Conservation (phyloP, 257 asterid genomes). For the Anisodus acutangulus region DNA sequence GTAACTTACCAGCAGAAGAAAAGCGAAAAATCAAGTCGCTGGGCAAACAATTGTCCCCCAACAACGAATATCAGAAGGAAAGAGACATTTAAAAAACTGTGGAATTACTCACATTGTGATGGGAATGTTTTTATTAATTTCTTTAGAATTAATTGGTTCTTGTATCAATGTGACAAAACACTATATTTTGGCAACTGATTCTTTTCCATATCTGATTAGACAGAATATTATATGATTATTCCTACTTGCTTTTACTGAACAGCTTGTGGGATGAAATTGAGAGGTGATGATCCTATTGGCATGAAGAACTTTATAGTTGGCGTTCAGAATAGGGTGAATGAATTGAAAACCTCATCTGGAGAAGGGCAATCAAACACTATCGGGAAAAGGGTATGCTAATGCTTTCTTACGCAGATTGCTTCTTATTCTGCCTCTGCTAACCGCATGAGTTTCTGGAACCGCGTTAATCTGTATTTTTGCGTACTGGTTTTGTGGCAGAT, state of each 20-base stretch:
- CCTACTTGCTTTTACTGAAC: conserved; percentile 30
- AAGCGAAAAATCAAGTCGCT: background rate
- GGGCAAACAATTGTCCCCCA: background rate
- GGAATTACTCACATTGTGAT: background rate
- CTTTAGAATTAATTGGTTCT: background rate
- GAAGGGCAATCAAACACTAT: conserved; percentile 55
- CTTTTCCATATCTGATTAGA: background rate
- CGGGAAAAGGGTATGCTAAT: conserved; percentile 69
- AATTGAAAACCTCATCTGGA: conserved; percentile 71
- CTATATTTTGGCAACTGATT: background rate
- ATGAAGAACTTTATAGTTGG: conserved; percentile 80
- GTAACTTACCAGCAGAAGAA: background rate
- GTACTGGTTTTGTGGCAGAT: conserved; percentile 55
- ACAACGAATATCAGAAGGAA: background rate
- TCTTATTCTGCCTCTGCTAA: conserved; percentile 15
- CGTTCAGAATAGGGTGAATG: conserved; percentile 79
- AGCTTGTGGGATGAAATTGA: conserved; percentile 97
- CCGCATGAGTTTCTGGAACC: background rate
- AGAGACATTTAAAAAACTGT: background rate
- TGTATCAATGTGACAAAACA: background rate
- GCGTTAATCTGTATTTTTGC: background rate
- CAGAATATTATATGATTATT: background rate
- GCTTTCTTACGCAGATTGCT: background rate
- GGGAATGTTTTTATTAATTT: background rate
- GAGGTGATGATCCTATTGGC: conserved; percentile 91